phyloP scores from a whole-genome alignment of 1,284 basidiomycete genomes.

The Ceratobasidium sp. region DNA sequence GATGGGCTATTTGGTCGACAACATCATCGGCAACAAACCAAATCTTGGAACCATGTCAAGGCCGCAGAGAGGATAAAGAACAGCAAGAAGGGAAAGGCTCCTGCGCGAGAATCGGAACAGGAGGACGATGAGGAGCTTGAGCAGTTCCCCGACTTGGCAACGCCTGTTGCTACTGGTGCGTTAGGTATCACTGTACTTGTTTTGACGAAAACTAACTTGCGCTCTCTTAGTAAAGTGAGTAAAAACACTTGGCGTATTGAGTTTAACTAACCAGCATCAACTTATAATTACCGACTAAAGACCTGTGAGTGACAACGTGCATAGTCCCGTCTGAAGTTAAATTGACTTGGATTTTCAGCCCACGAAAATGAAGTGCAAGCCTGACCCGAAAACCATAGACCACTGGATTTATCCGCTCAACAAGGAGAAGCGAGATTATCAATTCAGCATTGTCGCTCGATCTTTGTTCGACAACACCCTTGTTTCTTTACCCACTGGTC shows the following conservation, averaged over 20 bases:
- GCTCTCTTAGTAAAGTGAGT: constrained; percentile 25
- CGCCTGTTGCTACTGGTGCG: constrained; percentile 17
- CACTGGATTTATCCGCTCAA: constrained; percentile 96
- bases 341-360: constrained; percentile 57
- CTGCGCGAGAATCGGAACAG: constrained; percentile 19
- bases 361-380: constrained; percentile 77
- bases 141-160: constrained; percentile 36
- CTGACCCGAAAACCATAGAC: constrained; percentile 80
- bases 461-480: constrained; percentile 94
- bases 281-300: not conserved
- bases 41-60: constrained; percentile 40
- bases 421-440: constrained; percentile 89
- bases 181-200: too few relatives aligned
- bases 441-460: constrained; percentile 90
- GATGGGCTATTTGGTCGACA: constrained; percentile 39
- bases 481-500: constrained; percentile 93
- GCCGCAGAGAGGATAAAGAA: constrained; percentile 29
- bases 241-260: not conserved
- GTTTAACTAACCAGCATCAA: not conserved
- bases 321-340: too few relatives aligned
- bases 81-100: constrained; percentile 35
- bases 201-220: not conserved
- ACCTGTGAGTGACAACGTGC: constrained; percentile 20
- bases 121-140: constrained; percentile 39
- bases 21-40: constrained; percentile 37